These are phyloP conservation scores for Tilletia walkeri DNA, from an alignment of 1,284 basidiomycete species.

Conservation along the genomic window DNA sequence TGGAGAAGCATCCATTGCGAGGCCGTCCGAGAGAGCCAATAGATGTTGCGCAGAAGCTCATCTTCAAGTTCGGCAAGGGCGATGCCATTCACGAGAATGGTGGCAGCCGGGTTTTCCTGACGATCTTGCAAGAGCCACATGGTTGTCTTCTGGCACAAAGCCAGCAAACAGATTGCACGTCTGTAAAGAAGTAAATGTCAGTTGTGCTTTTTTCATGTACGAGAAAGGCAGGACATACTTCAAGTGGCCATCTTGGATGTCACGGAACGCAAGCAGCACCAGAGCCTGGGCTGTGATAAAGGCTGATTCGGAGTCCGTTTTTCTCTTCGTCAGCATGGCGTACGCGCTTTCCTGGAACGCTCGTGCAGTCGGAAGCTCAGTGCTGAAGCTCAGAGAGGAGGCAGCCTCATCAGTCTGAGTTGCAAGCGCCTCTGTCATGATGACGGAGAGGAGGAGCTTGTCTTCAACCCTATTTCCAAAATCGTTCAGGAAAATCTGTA, in stretches of 20 bases:
- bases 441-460: not conserved
- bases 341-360: not conserved
- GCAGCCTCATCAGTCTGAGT: not conserved
- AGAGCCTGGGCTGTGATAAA: not conserved
- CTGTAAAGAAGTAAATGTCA: not conserved
- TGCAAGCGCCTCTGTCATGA: not conserved
- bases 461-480: not conserved
- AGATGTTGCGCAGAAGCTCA: slow-evolving; percentile 3
- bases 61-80: not conserved
- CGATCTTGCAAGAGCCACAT: slow-evolving; percentile 13
- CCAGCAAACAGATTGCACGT: not conserved
- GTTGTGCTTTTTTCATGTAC: not conserved
- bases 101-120: not conserved
- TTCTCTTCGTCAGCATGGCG: not conserved
- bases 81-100: not conserved
- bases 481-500: not conserved
- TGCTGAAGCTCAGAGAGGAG: not conserved
- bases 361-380: not conserved
- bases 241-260: not conserved
- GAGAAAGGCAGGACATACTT: not conserved
- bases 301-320: slow-evolving; percentile 14
- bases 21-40: not conserved
- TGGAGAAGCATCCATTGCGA: not conserved
- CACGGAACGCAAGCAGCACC: not conserved
- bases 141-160: not conserved